A percentile compares a stretch with the other conserved stretches of the same genome.
Evolutionary conservation across 2,329 filamentous ascomycete species (phyloP).

Genomic region (Sodiomyces alkalinus): DNA sequence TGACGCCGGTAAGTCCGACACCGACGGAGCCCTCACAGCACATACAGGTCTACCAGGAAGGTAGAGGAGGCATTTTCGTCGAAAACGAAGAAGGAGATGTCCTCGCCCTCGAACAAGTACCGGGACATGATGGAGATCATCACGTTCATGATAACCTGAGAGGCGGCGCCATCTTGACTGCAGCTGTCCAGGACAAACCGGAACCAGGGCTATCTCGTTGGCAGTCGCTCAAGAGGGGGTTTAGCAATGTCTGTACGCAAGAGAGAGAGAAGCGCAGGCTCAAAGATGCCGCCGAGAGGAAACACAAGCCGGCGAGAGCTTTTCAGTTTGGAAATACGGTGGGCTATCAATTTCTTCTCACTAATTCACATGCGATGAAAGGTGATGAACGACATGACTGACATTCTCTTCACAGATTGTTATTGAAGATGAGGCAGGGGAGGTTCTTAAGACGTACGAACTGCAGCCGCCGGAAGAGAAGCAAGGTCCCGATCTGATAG

Average conservation of each 20-base stretch:
- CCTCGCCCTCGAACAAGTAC: constrained; percentile 44
- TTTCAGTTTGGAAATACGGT: constrained; percentile 75
- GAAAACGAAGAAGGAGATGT: constrained; percentile 85
- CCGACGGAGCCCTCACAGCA: constrained; percentile 12
- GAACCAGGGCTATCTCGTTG: no score
- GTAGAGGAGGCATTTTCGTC: constrained; percentile 59
- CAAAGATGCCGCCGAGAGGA: constrained; percentile 38
- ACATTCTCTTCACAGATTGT: constrained; percentile 52
- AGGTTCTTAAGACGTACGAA: constrained; percentile 75
- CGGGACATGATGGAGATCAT: constrained; percentile 10
- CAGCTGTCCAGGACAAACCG: neutral
- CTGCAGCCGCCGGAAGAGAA: constrained; percentile 32
- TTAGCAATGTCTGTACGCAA: constrained; percentile 39
- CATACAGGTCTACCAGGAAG: constrained; percentile 68
- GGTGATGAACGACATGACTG: constrained; percentile 8
- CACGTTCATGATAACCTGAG: no score
- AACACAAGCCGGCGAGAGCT: constrained; percentile 59
- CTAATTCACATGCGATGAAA: constrained; percentile 10
- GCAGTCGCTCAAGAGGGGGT: constrained; percentile 27
- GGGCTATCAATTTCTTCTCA: no score
- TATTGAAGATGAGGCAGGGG: constrained; percentile 73
- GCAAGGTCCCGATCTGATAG: constrained; percentile 20
- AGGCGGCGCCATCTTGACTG: neutral
- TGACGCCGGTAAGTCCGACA: constrained; percentile 3
- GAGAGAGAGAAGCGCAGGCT: constrained; percentile 47